Evolutionary conservation across 169 alveolate species (phyloP).

Genomic region (Plasmodium inui): DNA sequence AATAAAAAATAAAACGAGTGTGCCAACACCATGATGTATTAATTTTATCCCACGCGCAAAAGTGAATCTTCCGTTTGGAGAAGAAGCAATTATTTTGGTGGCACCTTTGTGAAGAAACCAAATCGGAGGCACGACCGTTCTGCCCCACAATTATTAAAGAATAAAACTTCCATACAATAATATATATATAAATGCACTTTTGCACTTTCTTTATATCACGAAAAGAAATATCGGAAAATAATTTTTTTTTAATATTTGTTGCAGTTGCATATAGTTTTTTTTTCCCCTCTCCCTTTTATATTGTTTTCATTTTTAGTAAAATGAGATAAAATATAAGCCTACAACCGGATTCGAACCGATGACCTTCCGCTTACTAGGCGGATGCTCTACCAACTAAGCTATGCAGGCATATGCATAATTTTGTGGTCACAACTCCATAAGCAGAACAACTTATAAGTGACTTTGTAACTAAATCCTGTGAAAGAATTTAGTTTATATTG

Average conservation of each 20-base stretch:
- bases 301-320: too few relatives aligned
- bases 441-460: not conserved
- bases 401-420: conserved; percentile 78
- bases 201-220: not conserved
- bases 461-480: not conserved
- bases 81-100: not conserved
- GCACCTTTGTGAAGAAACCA: not conserved
- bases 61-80: not conserved
- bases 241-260: not conserved
- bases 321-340: conserved; percentile 77
- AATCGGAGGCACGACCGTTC: not conserved
- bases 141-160: not conserved
- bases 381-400: conserved; percentile 90
- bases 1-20: too few relatives aligned
- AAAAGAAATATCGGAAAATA: not conserved
- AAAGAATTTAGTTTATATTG: not conserved
- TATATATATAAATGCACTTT: not conserved
- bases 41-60: not conserved
- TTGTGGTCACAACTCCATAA: not conserved
- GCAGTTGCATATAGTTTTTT: too few relatives aligned
- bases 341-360: conserved; percentile 87
- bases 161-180: not conserved
- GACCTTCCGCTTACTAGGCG: conserved; percentile 91
- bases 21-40: too few relatives aligned
- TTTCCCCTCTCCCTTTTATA: not conserved